Evolutionary conservation across 345 rosid genomes (phyloP).

Genomic region (Fremontodendron californicum): DNA sequence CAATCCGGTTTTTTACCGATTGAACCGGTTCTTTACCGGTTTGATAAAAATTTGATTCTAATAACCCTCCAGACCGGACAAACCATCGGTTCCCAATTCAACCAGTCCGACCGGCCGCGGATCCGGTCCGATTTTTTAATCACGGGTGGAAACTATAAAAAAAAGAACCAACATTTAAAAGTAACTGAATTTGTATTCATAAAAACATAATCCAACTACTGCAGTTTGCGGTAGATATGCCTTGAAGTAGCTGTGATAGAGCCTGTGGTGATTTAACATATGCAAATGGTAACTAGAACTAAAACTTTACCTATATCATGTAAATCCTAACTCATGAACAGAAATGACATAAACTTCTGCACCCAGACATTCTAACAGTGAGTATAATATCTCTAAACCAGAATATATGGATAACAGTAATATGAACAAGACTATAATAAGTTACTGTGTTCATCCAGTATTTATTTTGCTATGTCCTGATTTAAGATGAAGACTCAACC

Average conservation of each 20-base stretch:
- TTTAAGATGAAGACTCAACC: constrained; percentile 15
- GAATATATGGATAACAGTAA: not conserved
- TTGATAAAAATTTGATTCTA: too few relatives aligned
- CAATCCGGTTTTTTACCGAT: too few relatives aligned
- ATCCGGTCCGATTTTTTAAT: too few relatives aligned
- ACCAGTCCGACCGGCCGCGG: too few relatives aligned
- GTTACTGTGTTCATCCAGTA: not conserved
- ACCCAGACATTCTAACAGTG: not conserved
- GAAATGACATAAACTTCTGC: not conserved
- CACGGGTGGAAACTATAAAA: not conserved
- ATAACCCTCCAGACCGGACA: too few relatives aligned
- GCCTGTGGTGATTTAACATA: constrained; percentile 3
- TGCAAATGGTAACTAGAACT: constrained; percentile 11
- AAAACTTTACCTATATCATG: not conserved
- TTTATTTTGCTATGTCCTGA: not conserved
- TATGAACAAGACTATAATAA: not conserved
- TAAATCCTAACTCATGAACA: not conserved
- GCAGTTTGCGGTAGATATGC: not conserved
- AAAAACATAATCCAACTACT: not conserved
- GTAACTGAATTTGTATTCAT: not conserved
- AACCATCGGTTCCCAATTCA: too few relatives aligned
- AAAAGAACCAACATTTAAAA: not conserved
- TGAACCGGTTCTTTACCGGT: too few relatives aligned
- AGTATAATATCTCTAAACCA: not conserved
- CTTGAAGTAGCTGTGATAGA: not conserved